A percentile compares a stretch with the other conserved stretches of the same genome.
Evolutionary conservation across 1,284 basidiomycete species (phyloP).

Genomic region (Cerioporus squamosus): DNA sequence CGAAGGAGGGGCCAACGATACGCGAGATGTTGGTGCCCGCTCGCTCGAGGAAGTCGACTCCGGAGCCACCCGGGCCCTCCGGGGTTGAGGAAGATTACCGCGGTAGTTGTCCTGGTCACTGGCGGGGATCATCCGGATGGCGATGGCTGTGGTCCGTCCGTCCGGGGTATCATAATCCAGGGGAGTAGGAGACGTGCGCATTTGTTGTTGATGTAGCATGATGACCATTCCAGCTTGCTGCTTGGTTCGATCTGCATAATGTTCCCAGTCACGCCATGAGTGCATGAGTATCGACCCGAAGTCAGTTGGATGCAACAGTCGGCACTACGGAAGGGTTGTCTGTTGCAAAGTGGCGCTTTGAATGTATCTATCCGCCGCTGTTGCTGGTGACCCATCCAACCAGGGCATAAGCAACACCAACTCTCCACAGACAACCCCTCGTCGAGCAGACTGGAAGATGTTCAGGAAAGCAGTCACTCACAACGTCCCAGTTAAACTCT

Average conservation of each 20-base stretch:
- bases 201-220: slow-evolving; percentile 26
- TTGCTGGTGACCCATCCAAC: no score
- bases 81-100: slow-evolving; percentile 54
- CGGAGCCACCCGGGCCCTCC: slow-evolving; percentile 56
- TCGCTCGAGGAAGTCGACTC: slow-evolving; percentile 38
- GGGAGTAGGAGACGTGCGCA: slow-evolving; percentile 36
- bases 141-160: slow-evolving; percentile 38
- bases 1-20: slow-evolving; percentile 48
- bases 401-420: no score
- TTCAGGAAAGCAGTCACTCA: no score
- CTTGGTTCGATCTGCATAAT: slow-evolving; percentile 14
- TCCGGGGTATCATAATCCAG: slow-evolving; percentile 41
- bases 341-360: no score
- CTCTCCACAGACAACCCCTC: no score
- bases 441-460: no score
- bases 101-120: slow-evolving; percentile 36
- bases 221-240: slow-evolving; percentile 22
- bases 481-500: slow-evolving; percentile 25
- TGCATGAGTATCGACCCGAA: no score
- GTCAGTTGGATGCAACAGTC: no score
- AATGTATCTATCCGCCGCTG: no score
- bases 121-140: slow-evolving; percentile 36
- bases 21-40: slow-evolving; percentile 35
- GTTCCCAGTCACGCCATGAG: no score
- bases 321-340: no score